Percentiles rank a stretch among this genome's conserved stretches.
phyloP scores from a whole-genome alignment of 257 asterid genomes.

The Forsythia viridissima region DNA sequence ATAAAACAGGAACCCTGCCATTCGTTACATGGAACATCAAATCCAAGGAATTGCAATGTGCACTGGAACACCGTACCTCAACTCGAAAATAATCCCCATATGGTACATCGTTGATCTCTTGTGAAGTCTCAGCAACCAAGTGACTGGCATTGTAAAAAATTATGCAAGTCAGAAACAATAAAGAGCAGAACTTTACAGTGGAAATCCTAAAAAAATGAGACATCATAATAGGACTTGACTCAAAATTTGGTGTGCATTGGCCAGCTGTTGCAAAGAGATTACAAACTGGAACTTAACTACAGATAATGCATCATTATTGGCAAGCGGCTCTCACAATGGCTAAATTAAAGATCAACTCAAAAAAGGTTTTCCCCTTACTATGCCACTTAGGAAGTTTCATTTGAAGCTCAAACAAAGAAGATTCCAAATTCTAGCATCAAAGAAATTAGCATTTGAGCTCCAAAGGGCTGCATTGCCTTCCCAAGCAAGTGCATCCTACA shows the following conservation, averaged over 20 bases:
- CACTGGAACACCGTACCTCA: conserved; percentile 57
- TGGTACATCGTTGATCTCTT: conserved; percentile 86
- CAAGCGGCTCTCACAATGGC: neutral
- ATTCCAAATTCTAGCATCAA: neutral
- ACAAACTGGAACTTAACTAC: neutral
- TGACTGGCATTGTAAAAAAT: conserved; percentile 54
- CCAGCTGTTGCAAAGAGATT: neutral
- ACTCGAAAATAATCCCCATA: conserved; percentile 89
- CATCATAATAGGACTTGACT: neutral
- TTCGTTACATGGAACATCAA: conserved; percentile 4
- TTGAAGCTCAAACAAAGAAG: neutral
- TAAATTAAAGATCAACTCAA: neutral
- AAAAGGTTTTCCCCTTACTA: neutral
- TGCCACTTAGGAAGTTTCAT: neutral
- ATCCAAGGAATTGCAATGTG: conserved; percentile 14
- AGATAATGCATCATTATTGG: neutral
- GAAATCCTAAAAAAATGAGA: neutral
- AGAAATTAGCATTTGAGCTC: neutral
- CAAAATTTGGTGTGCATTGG: neutral
- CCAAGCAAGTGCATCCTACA: neutral
- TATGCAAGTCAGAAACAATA: neutral
- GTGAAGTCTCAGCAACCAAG: conserved; percentile 79
- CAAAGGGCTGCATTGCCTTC: neutral
- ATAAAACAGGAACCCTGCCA: conserved; percentile 4
- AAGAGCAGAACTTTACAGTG: neutral